Base-by-base conservation (phyloP, 805 yeast genomes). In the Metschnikowia corniflorae region DNA sequence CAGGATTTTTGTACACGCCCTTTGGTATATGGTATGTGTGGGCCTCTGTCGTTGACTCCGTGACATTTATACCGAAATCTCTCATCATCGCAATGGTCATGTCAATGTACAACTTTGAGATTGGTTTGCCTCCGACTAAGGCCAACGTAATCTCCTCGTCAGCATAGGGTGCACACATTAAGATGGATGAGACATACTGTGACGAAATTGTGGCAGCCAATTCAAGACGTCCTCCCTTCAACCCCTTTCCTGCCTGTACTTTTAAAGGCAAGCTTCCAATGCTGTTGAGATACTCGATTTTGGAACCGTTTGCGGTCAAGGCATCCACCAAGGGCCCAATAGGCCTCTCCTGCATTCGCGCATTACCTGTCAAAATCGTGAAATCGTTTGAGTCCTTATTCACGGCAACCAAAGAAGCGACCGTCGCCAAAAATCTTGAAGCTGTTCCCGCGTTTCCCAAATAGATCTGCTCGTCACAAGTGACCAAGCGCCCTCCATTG, bases 361-460 rank as follows among this genome's bases (percentile, higher is more conserved):
- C 82, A 61, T 93, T 93, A 49, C 98, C 98, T 2, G 97, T 93
- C 44, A 93, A 71, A 6, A 78, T 65, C 19, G 88, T 78, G 41
- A 68, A 54, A 22, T 71, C 65, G 26, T 44, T 36, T n/a, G 56
- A 37, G n/a, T 45, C 35, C 22, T 53, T 31, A 19, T 79, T 67
- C 19, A 52, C 33, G 15, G 75, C 69, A 5, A 85, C 95, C 42
- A 89, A 68, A n/a, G 95, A 75, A 14, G 95, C 96, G 19, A 93
- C 91, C 2, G 96, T 78, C 2, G 97, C 86, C 55, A 93, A 73
- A 60, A 93, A 93, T 54, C 98, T 76, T 5, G 97, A 86, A 4
- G 98, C 97, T 29, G 98, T 93, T 48, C 98, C 98, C 1, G 98
- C 97, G 56, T 93, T 93, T 40, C 98, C 98, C 44, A 93, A 71